A percentile compares a stretch with the other conserved stretches of the same genome.
phyloP scores from a whole-genome alignment of 768 basidiomycete genomes.

The Leccinum uliginosum region DNA sequence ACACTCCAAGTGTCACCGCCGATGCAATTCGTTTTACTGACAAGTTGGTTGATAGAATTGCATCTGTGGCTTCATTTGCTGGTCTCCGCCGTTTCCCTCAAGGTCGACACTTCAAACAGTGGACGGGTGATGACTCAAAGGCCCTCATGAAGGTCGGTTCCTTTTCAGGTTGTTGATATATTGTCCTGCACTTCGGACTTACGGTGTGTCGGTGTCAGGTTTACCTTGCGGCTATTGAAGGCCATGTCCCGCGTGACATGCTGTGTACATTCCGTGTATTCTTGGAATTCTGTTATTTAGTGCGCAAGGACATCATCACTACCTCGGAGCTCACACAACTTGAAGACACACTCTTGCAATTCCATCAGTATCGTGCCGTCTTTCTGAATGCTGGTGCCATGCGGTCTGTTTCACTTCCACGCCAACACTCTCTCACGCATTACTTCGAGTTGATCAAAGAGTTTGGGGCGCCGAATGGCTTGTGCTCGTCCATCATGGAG shows the following conservation, averaged over 20 bases:
- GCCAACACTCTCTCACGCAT: not conserved
- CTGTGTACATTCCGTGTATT: not conserved
- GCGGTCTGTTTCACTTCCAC: not conserved
- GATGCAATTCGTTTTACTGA: not conserved
- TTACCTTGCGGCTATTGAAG: not conserved
- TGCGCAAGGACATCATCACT: not conserved
- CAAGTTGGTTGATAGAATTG: not conserved
- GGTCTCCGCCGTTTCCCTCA: not conserved
- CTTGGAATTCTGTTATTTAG: not conserved
- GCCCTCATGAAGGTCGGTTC: not conserved
- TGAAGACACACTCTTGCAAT: not conserved
- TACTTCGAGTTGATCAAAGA: not conserved
- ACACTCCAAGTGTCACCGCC: not conserved
- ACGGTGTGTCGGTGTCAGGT: not conserved
- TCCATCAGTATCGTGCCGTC: not conserved
- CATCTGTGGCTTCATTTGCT: not conserved
- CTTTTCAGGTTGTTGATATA: not conserved
- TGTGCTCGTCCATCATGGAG: not conserved
- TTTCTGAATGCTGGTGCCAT: not conserved
- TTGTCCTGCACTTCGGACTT: too few relatives aligned
- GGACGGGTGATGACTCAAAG: not conserved
- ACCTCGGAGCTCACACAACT: not conserved
- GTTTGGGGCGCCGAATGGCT: not conserved
- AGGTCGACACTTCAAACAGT: not conserved
- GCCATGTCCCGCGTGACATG: too few relatives aligned